Base-by-base conservation (phyloP, 2,329 filamentous ascomycete genomes). In the Chaetomiaceae sp. region DNA sequence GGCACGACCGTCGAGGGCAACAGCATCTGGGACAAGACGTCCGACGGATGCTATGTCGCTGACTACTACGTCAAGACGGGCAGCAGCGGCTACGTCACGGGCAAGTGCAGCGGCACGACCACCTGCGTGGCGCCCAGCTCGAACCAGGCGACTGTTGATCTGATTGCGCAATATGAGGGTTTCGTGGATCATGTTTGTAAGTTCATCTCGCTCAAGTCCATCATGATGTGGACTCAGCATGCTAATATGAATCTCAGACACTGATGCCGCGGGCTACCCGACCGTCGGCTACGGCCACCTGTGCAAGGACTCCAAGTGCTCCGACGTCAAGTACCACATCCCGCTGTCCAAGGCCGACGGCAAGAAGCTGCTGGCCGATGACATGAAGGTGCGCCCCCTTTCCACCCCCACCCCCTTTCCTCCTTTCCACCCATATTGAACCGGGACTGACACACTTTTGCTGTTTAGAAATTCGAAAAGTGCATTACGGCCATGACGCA, bases 231-330 rank as follows among this genome's bases (percentile, higher is more conserved):
- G n/a, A n/a, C n/a, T n/a, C n/a, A n/a, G n/a, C n/a, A n/a, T 31
- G 27, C 9, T 9, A 12, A 27, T 9, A 27, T 27, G 5, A 9
- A 27, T 12, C 23, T 17, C 17, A 64, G 64, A 64, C 51, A 60
- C 51, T 6, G 75, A 79, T 54, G 72, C 75, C 17, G 69, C 71
- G 40, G 75, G 75, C 25, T 65, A 73, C 23, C 73, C 75, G 0
- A 79, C 75, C 4, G 71, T 79, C 0, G 77, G 76, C 3, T 78
- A 78, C 56, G 77, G 77, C 15, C 77, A 79, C 59, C 66, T 76
- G 9, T 80, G 76, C 65, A 54, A 62, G 31, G 66, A 70, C 8
- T 56, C 63, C 7, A 65, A 61, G 12, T 79, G 76, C 64, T 60
- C 68, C 1, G 76, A 79, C 31, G 70, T 79, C 25, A 62, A 65